phyloP scores from a whole-genome alignment of 345 rosid genomes.

The Sonneratia alba region DNA sequence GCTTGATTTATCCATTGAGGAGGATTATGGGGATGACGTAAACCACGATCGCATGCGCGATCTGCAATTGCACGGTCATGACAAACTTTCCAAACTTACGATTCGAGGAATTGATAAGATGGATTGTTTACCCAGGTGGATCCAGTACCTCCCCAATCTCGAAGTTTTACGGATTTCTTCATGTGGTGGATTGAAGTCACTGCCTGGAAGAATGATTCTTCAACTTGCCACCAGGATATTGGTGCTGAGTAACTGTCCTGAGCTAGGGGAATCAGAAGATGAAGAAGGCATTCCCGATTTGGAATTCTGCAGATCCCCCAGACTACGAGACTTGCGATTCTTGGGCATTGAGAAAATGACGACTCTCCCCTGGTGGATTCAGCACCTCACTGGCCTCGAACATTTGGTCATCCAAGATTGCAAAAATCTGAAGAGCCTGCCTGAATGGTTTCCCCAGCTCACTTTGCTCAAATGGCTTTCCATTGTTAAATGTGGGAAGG shows the following conservation, averaged over 20 bases:
- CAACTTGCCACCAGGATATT: background rate
- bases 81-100: background rate
- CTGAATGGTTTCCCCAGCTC: background rate
- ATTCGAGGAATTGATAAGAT: background rate
- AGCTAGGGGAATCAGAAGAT: background rate
- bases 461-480: background rate
- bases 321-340: background rate
- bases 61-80: background rate
- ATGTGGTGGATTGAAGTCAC: background rate
- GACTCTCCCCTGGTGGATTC: background rate
- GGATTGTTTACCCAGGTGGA: background rate
- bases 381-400: background rate
- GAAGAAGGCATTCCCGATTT: background rate
- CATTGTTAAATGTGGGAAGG: background rate
- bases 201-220: background rate
- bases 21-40: background rate
- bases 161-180: background rate
- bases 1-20: conserved; percentile 2
- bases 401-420: background rate
- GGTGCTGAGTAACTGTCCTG: background rate
- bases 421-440: background rate
- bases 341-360: background rate
- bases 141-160: background rate
- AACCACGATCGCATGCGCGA: background rate
- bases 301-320: background rate